Evolutionary conservation across 495 filamentous ascomycete species (phyloP).

Genomic region (Aspergillus incahuasiensis): DNA sequence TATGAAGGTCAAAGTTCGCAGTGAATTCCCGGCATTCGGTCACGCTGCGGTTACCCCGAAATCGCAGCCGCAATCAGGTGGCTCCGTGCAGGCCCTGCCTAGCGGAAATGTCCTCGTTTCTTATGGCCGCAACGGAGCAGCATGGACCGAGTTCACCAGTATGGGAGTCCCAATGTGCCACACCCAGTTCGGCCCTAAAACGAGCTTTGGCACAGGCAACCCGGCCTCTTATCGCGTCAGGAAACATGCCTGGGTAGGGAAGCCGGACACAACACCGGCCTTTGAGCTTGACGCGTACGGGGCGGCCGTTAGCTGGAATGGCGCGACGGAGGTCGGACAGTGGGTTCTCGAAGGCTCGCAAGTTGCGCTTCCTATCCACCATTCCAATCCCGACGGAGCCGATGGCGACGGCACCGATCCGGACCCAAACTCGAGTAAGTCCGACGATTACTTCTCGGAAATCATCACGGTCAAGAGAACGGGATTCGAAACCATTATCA

Average conservation of each 20-base stretch:
- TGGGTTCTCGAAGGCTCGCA: slow-evolving; percentile 31
- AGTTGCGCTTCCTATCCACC: slow-evolving; percentile 1
- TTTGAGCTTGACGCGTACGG: slow-evolving; percentile 24
- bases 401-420: not conserved
- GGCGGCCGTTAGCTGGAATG: slow-evolving; percentile 38
- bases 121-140: slow-evolving; percentile 43
- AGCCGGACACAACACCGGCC: slow-evolving; percentile 25
- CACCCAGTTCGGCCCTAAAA: slow-evolving; percentile 29
- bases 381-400: slow-evolving; percentile 14
- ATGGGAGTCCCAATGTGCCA: slow-evolving; percentile 29
- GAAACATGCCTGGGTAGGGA: slow-evolving; percentile 35
- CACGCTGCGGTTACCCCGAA: slow-evolving; percentile 25
- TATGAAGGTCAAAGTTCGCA: slow-evolving; percentile 33
- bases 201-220: slow-evolving; percentile 22
- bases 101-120: slow-evolving; percentile 45
- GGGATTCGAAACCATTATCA: slow-evolving; percentile 32
- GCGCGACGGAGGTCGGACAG: slow-evolving; percentile 35
- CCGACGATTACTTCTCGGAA: not conserved
- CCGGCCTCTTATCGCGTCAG: slow-evolving; percentile 35
- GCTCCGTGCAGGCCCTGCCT: slow-evolving; percentile 40
- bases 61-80: slow-evolving; percentile 31
- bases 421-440: not conserved
- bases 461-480: slow-evolving; percentile 24
- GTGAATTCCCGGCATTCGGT: slow-evolving; percentile 30
- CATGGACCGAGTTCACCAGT: slow-evolving; percentile 42